phyloP scores from a whole-genome alignment of 2,329 filamentous ascomycete genomes.

The Pyrenophora tritici-repentis region DNA sequence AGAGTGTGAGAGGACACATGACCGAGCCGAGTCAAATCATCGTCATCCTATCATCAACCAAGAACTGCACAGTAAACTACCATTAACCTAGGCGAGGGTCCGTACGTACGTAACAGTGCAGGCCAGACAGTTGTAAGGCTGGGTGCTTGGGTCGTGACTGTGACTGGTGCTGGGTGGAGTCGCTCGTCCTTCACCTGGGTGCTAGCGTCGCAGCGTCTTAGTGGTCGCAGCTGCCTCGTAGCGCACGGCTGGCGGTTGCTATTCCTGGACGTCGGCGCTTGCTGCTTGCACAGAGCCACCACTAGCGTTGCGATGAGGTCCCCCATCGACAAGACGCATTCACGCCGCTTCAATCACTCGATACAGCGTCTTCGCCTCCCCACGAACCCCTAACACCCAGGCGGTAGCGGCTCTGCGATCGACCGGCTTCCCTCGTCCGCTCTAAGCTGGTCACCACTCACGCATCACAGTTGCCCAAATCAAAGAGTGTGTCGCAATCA shows the following conservation, averaged over 20 bases:
- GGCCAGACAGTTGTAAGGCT: slow-evolving; percentile 3
- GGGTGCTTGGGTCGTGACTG: neutral
- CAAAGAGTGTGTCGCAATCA: slow-evolving; percentile 18
- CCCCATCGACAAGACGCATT: slow-evolving; percentile 32
- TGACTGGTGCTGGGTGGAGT: neutral
- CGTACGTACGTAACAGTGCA: too few relatives aligned
- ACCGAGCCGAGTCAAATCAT: too few relatives aligned
- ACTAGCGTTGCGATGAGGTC: slow-evolving; percentile 18
- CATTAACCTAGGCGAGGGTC: too few relatives aligned
- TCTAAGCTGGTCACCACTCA: slow-evolving; percentile 27
- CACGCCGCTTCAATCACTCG: slow-evolving; percentile 23
- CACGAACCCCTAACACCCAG: slow-evolving; percentile 23
- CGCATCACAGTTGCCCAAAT: neutral
- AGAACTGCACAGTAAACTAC: too few relatives aligned
- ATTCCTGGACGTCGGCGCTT: slow-evolving; percentile 21
- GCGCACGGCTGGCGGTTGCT: slow-evolving; percentile 18
- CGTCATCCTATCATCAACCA: too few relatives aligned
- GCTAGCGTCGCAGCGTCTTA: slow-evolving; percentile 15
- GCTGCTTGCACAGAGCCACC: slow-evolving; percentile 10
- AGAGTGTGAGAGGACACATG: too few relatives aligned
- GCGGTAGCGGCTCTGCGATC: slow-evolving; percentile 32
- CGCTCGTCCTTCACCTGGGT: slow-evolving; percentile 1
- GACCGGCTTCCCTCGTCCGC: slow-evolving; percentile 30
- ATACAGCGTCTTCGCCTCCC: slow-evolving; percentile 17
- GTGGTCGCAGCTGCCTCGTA: slow-evolving; percentile 23